A percentile compares a stretch with the other conserved stretches of the same genome.
These are phyloP conservation scores for Atalantia buxifolia DNA, from an alignment of 345 rosid species.

Conservation along the genomic window DNA sequence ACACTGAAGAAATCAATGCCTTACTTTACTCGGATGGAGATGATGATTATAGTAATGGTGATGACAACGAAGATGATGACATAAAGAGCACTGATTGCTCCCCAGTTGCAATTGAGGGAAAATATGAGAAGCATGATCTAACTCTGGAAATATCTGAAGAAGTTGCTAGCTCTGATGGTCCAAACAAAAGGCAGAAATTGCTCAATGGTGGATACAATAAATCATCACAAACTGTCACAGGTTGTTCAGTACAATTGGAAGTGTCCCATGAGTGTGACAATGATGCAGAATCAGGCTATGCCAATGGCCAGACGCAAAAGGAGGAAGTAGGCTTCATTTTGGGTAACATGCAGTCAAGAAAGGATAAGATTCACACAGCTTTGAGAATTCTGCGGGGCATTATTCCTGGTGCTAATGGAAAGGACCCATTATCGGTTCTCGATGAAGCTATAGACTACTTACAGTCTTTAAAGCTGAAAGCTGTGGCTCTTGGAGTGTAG, in stretches of 20 bases:
- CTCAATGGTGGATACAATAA: constrained; percentile 24
- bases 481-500: constrained; percentile 38
- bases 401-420: constrained; percentile 62
- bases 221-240: constrained; percentile 39
- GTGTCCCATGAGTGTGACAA: constrained; percentile 27
- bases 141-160: constrained; percentile 42
- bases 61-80: constrained; percentile 81
- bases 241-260: constrained; percentile 26
- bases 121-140: constrained; percentile 30
- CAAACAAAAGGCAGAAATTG: constrained; percentile 62
- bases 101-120: constrained; percentile 42
- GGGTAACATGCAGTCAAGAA: constrained; percentile 35
- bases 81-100: constrained; percentile 90
- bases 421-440: constrained; percentile 54
- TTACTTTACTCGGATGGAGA: constrained; percentile 79
- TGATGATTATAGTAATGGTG: constrained; percentile 41
- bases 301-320: constrained; percentile 24
- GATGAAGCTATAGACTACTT: constrained; percentile 74
- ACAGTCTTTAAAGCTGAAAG: constrained; percentile 56
- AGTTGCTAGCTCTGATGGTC: constrained; percentile 49
- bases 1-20: constrained; percentile 94
- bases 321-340: constrained; percentile 32
- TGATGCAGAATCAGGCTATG: constrained; percentile 35
- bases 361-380: constrained; percentile 33
- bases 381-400: constrained; percentile 56